Evolutionary conservation across 495 filamentous ascomycete genomes (phyloP).

Genomic region (Copromyces sp.): DNA sequence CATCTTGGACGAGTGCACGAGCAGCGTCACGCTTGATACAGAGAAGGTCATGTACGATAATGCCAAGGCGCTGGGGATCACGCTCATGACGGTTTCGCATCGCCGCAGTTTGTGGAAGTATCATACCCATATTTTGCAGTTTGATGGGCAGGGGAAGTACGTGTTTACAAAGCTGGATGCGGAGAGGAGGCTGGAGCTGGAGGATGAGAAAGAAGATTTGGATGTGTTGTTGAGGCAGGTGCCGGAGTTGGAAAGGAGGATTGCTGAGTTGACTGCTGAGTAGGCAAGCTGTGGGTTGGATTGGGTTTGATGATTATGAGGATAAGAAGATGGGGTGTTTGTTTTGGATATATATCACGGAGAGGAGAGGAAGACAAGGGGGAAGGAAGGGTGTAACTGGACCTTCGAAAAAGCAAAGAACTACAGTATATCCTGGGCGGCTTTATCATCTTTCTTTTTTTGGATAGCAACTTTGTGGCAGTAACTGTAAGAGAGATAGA

Average conservation of each 20-base stretch:
- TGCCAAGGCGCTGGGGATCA: slow-evolving; percentile 82
- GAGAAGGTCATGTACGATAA: slow-evolving; percentile 96
- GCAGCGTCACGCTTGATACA: slow-evolving; percentile 81
- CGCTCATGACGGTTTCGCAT: slow-evolving; percentile 92
- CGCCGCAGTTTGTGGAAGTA: slow-evolving; percentile 91
- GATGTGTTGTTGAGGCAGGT: slow-evolving; percentile 74
- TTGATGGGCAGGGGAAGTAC: slow-evolving; percentile 87
- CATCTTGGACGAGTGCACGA: slow-evolving; percentile 95
- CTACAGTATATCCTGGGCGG: neutral
- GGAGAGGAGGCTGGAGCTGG: slow-evolving; percentile 70
- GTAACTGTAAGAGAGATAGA: neutral
- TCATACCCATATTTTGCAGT: slow-evolving; percentile 86
- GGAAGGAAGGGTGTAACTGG: neutral
- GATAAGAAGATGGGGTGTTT: neutral
- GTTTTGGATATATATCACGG: neutral
- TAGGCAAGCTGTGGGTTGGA: neutral
- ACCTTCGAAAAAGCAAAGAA: neutral
- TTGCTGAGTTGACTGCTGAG: slow-evolving; percentile 58
- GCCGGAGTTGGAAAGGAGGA: slow-evolving; percentile 76
- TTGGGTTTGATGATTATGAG: neutral
- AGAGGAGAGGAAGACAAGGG: neutral
- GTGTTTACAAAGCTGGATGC: slow-evolving; percentile 88
- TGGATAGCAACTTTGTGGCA: neutral
- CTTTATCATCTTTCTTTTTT: neutral
- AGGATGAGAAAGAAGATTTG: slow-evolving; percentile 95